Evolutionary conservation across 2,329 filamentous ascomycete species (phyloP).

Genomic region (Pseudogymnoascus sp.): DNA sequence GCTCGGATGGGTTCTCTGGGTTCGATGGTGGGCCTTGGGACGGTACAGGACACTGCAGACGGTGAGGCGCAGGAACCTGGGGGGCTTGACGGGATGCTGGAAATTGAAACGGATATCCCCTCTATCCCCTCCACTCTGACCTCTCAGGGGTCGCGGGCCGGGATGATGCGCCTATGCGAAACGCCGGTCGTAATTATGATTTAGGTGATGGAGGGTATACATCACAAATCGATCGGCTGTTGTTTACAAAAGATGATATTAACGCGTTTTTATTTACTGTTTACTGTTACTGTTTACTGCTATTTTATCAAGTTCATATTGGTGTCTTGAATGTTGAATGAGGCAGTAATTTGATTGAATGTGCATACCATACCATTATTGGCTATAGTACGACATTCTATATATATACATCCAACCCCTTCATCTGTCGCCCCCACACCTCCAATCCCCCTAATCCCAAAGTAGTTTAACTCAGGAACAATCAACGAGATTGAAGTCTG

Average conservation of each 20-base stretch:
- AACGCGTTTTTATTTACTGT: not conserved
- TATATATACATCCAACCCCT: not conserved
- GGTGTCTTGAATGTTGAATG: not conserved
- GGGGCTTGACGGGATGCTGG: not conserved
- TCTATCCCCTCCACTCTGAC: not conserved
- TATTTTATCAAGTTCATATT: not conserved
- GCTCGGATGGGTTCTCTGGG: not conserved
- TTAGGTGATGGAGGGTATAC: not conserved
- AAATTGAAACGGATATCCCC: not conserved
- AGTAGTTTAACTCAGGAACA: not conserved
- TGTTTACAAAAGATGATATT: not conserved
- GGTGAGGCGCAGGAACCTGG: not conserved
- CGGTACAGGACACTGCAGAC: not conserved
- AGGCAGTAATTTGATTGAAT: not conserved
- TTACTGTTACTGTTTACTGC: not conserved
- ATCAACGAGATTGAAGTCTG: not conserved
- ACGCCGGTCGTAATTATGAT: not conserved
- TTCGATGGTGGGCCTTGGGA: not conserved
- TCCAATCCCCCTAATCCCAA: not conserved
- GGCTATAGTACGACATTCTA: not conserved
- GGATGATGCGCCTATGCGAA: constrained; percentile 3
- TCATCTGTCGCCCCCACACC: not conserved
- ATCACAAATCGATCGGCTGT: not conserved
- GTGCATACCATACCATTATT: not conserved
- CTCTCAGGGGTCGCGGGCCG: not conserved